Evolutionary conservation across 78 protist genomes (phyloP), one percentile per base, ranked within the genome.

Genomic region (Pelomyxa schiedti): DNA sequence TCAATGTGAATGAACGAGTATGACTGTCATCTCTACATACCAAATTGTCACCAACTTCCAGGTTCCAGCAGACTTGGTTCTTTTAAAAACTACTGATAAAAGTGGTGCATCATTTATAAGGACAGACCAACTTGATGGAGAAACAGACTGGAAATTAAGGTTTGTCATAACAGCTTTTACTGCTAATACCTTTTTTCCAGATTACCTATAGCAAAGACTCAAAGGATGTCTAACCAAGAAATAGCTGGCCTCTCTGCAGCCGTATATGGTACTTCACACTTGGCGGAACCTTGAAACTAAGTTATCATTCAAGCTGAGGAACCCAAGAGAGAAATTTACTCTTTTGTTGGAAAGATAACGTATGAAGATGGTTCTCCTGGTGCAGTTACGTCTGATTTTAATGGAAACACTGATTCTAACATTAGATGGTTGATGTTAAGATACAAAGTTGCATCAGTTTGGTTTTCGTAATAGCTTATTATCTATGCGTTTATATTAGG

Each of bases 401-500:
- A 94, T 76, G 41, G 91, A 28, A 94, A 95, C 71, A 64, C 29
- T 6, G 74, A 93, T 0, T 72, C 95, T 2, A 93, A 93, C 77
- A 65, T 81, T 29, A 52, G 68, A 9, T 8, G 70, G n/a, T n/a
- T n/a, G n/a, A n/a, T n/a, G n/a, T n/a, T n/a, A n/a, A n/a, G n/a
- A n/a, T n/a, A 75, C 30, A 9, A 5, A 22, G 8, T 43, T 8
- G 8, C 4, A 5, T 77, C 42, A 4, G 24, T 8, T 29, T 8
- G 28, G 9, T 32, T 30, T 7, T 8, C 4, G 74, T 36, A 22
- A 9, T 9, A 7, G 64, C 8, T n/a, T n/a, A n/a, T n/a, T n/a
- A n/a, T n/a, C n/a, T n/a, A n/a, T n/a, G n/a, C n/a, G 41, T 95
- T 6, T 90, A 95, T 77, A 97, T 98, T 1, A 98, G 99, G 8